Conservation (phyloP, 805 yeast genomes). For the Hanseniaspora hatyaiensis region DNA sequence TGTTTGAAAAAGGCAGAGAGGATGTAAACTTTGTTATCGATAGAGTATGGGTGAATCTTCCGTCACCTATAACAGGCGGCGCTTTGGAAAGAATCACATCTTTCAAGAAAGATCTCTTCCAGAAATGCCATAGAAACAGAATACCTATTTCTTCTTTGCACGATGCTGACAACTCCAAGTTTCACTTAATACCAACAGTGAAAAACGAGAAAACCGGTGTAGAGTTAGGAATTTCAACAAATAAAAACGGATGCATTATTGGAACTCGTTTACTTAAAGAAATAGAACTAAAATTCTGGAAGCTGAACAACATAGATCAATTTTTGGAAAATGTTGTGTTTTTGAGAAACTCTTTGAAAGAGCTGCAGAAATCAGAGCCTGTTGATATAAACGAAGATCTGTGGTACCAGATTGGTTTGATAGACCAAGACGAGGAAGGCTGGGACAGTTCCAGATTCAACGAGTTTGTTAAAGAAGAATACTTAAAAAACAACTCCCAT, state of each 20-base stretch:
- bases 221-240: constrained; percentile 73
- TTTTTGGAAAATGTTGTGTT: constrained; percentile 60
- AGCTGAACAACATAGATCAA: constrained; percentile 56
- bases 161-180: constrained; percentile 58
- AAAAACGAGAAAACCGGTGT: constrained; percentile 42
- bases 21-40: constrained; percentile 60
- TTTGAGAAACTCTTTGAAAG: constrained; percentile 35
- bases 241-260: constrained; percentile 79
- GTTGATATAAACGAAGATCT: constrained; percentile 1
- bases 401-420: constrained; percentile 25
- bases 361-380: constrained; percentile 28
- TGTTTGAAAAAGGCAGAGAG: constrained; percentile 38
- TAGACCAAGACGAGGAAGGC: constrained; percentile 54
- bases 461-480: constrained; percentile 38
- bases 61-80: constrained; percentile 21
- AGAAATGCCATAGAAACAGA: constrained; percentile 46
- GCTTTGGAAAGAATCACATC: constrained; percentile 16
- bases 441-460: constrained; percentile 50
- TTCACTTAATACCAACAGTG: constrained; percentile 62
- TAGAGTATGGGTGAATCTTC: constrained; percentile 53
- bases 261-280: constrained; percentile 74
- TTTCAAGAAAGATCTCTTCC: constrained; percentile 35
- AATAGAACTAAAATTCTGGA: constrained; percentile 39
- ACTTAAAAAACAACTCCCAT: constrained; percentile 41
- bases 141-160: constrained; percentile 78